Base-by-base conservation (phyloP, 306 rosid genomes). In the Cajanus cajan region DNA sequence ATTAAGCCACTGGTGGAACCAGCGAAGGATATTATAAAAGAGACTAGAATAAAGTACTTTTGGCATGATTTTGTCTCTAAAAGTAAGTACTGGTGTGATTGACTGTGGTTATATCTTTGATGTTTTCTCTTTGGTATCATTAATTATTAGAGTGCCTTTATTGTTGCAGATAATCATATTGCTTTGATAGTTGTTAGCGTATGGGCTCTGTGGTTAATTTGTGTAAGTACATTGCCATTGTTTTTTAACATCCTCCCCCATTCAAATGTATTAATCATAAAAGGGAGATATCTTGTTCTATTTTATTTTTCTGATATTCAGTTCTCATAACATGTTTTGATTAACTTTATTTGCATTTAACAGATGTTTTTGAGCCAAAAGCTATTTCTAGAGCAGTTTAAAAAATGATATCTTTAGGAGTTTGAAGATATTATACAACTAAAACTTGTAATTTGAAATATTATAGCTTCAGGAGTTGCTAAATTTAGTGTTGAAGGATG, bases 121-220 rank as follows among this genome's bases (percentile, higher is more conserved):
- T n/a, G 78, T 57, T 71, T 80, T 71, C 39, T 51, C 21, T 25
- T 59, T 68, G 62, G 62, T 54, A 11, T 37, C 39, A 25, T 65
- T 74, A 70, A 33, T 67, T 58, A 55, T 80, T 57, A 69, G 74
- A 45, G 21, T 61, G 54, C 64, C n/a, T 40, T 54, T 13, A 25
- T 71, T 72, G 58, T 84, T 83, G 90, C 93, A 94, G 98, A 88
- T 87, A 94, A 92, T 77, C 88, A 92, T 80, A 92, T 90, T 82
- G 90, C 91, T 67, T 57, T 90, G 84, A 86, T 97, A 40, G 77
- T 94, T 76, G 82, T 77, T 61, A 84, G 91, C 76, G 66, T 94
- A 62, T 94, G 98, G 97, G 90, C 92, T 74, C 98, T 16, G 97
- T 94, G 71, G 14, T 89, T 71, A 73, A 71, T n/a, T n/a, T n/a